Evolutionary conservation across 208 protist genomes (phyloP).

Genomic region (Leishmania tarentolae): DNA sequence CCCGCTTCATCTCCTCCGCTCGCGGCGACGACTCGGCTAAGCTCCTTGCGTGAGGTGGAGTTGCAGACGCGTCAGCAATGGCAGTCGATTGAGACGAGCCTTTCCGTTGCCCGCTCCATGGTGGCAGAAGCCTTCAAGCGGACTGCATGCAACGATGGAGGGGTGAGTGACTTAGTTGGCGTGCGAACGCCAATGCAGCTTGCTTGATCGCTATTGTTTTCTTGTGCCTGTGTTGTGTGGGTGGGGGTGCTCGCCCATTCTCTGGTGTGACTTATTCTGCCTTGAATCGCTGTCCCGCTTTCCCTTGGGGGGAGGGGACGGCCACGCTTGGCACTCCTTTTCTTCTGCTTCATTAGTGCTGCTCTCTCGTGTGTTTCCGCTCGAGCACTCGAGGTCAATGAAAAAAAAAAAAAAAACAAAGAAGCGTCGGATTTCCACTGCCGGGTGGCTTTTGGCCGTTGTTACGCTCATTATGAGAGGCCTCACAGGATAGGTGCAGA

Average conservation of each 20-base stretch:
- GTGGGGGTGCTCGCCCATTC: neutral
- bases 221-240: neutral
- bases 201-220: neutral
- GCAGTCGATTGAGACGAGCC: slow-evolving; percentile 16
- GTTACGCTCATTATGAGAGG: neutral
- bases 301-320: neutral
- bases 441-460: neutral
- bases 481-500: neutral
- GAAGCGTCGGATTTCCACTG: neutral
- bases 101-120: slow-evolving; percentile 13
- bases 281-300: neutral
- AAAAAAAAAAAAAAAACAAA: neutral
- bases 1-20: neutral
- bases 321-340: neutral
- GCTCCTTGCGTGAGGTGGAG: slow-evolving; percentile 7
- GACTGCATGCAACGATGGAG: neutral
- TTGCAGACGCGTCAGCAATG: slow-evolving; percentile 8
- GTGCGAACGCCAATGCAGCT: neutral
- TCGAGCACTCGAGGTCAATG: neutral
- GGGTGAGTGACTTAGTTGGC: neutral
- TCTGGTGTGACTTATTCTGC: neutral
- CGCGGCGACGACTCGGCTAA: neutral
- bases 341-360: neutral
- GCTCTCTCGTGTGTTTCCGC: neutral
- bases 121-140: neutral